Conservation (phyloP, 2,329 filamentous ascomycete genomes). For the Fusarium neocosmosporiellum region DNA sequence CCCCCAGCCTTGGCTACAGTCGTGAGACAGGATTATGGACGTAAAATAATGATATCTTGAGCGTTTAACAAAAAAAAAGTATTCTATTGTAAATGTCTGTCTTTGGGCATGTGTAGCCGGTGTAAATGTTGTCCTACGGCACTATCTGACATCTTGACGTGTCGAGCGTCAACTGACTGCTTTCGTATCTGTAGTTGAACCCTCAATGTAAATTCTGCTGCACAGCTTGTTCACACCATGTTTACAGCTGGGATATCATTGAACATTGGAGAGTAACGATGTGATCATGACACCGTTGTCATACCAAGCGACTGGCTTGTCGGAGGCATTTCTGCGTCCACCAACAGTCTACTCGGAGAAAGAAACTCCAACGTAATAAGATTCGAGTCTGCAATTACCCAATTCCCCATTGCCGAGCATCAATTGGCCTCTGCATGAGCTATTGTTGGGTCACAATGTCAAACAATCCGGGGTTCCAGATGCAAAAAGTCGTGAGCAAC, state of each 20-base stretch:
- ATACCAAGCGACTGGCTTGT: not conserved
- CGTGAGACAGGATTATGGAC: conserved; percentile 21
- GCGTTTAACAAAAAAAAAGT: conserved; percentile 28
- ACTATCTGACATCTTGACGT: not conserved
- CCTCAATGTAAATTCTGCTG: not conserved
- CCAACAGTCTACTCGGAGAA: not conserved
- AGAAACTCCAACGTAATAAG: not conserved
- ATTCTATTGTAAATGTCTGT: not conserved
- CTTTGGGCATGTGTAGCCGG: not conserved
- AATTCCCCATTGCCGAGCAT: not conserved
- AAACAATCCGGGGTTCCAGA: conserved; percentile 17
- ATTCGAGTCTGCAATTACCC: not conserved
- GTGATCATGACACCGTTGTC: conserved; percentile 1
- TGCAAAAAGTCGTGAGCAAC: not conserved
- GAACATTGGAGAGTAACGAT: not conserved
- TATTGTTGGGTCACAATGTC: not conserved
- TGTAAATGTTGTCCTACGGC: not conserved
- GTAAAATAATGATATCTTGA: conserved; percentile 16
- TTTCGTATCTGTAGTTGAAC: not conserved
- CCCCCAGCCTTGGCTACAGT: conserved; percentile 45
- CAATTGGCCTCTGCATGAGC: not conserved
- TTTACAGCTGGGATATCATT: not conserved
- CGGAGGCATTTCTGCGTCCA: not conserved
- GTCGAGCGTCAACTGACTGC: not conserved
- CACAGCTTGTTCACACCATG: not conserved